phyloP scores from a whole-genome alignment of 129 eudicot genomes.

The Arctium lappa region DNA sequence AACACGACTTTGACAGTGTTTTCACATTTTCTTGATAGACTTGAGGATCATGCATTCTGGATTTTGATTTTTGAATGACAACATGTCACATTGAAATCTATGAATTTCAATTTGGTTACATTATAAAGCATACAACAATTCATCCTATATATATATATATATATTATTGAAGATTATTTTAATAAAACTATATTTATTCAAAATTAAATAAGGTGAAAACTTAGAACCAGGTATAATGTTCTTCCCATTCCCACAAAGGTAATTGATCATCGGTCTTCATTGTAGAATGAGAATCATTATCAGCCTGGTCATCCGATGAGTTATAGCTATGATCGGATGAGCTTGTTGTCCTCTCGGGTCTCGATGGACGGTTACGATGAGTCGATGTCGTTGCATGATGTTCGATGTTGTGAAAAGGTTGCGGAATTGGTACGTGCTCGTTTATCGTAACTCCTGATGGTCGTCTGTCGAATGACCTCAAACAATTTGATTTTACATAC shows the following conservation, averaged over 20 bases:
- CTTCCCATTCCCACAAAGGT: constrained; percentile 38
- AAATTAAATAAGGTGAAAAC: not conserved
- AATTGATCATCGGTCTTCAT: not conserved
- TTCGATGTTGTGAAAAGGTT: constrained; percentile 8
- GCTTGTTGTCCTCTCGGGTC: not conserved
- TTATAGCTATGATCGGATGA: constrained; percentile 14
- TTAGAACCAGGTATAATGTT: constrained; percentile 6
- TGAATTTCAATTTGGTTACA: not conserved
- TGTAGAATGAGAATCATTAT: not conserved
- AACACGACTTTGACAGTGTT: no score
- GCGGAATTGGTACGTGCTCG: constrained; percentile 6
- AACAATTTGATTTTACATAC: constrained; percentile 43
- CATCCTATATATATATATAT: no score
- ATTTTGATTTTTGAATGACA: no score
- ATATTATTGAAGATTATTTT: not conserved
- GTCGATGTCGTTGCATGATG: constrained; percentile 15
- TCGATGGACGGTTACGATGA: not conserved
- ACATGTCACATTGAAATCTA: not conserved
- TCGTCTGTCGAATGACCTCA: constrained; percentile 55
- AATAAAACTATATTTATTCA: no score
- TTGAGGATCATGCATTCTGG: no score
- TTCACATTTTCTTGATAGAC: no score
- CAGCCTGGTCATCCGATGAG: constrained; percentile 17
- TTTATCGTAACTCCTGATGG: constrained; percentile 19
- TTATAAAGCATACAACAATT: not conserved